These are phyloP conservation scores for Vaccinium darrowii DNA, from an alignment of 148 eudicot species.

Conservation along the genomic window DNA sequence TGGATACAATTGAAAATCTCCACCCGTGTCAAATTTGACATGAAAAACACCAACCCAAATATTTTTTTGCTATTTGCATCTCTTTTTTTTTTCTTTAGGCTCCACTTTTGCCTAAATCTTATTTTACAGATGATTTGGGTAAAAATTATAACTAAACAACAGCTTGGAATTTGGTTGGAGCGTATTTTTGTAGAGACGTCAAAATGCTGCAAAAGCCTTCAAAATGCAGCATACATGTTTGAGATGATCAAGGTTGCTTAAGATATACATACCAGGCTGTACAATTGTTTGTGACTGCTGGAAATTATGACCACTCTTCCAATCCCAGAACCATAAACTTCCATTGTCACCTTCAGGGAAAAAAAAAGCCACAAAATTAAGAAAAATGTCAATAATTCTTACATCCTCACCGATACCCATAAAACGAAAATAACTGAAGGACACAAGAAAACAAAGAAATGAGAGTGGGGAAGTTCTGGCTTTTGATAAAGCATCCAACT, in stretches of 20 bases:
- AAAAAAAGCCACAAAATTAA: background rate
- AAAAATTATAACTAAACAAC: background rate
- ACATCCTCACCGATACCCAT: background rate
- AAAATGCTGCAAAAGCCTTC: background rate
- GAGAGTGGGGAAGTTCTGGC: background rate
- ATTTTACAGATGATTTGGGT: background rate
- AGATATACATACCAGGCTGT: slow-evolving; percentile 69
- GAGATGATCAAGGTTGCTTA: background rate
- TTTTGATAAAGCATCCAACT: background rate
- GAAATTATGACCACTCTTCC: slow-evolving; percentile 97
- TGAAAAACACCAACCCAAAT: background rate
- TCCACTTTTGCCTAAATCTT: background rate
- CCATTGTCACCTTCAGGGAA: slow-evolving; percentile 76
- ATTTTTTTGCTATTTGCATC: background rate
- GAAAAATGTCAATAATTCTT: background rate
- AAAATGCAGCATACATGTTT: background rate
- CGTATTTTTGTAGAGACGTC: background rate
- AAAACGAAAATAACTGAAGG: background rate
- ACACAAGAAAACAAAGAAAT: background rate
- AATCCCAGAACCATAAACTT: slow-evolving; percentile 99
- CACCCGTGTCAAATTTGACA: background rate
- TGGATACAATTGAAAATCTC: background rate
- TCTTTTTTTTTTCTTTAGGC: background rate
- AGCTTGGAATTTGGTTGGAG: background rate
- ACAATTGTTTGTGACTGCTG: slow-evolving; percentile 93